Evolutionary conservation across 148 eudicot genomes (phyloP), one percentile per base, ranked within the genome.

Genomic region (Limonium bicolor): DNA sequence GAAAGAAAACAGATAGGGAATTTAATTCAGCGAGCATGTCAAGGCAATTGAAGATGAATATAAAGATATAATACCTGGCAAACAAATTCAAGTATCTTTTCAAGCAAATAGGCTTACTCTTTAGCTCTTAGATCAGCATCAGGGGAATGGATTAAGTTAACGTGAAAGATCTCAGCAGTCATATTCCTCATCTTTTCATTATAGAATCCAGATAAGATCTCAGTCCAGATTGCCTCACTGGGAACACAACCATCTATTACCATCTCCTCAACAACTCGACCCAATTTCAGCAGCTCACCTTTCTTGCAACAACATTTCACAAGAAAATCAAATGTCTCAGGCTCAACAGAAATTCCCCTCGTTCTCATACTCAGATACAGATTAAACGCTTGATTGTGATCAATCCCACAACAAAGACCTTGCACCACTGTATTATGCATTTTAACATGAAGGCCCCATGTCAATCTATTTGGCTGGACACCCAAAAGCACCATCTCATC

Each of bases 401-500:
- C 72, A 53, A 37, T 48, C 48, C 41, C 65, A 4, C 30, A 23
- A 62, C 78, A 76, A 52, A 90, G 80, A 16, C 99, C 99, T 53
- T 51, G 72, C 32, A 78, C 45, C 4, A 90, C 95, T 32, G 31
- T 50, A 57, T 85, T 76, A 59, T 90, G 79, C 27, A 63, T 65
- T 56, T 56, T 72, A 33, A 81, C 76, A 68, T 77, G 94, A 48
- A 65, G 64, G 53, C 67, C 67, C 97, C 97, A 83, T 18, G 92
- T 88, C 42, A 88, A 35, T 28, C 94, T 64, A 49, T 80, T 83
- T 28, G 86, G 80, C 47, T 78, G 51, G 36, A 83, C 67, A 16
- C 94, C 86, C 20, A 63, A 72, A 49, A 88, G 85, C 26, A 80
- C 53, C 99, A 90, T 90, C 70, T 90, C 99, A 53, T 90, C 95